phyloP scores from a whole-genome alignment of 140 eudicot genomes.

The Senecio squalidus region DNA sequence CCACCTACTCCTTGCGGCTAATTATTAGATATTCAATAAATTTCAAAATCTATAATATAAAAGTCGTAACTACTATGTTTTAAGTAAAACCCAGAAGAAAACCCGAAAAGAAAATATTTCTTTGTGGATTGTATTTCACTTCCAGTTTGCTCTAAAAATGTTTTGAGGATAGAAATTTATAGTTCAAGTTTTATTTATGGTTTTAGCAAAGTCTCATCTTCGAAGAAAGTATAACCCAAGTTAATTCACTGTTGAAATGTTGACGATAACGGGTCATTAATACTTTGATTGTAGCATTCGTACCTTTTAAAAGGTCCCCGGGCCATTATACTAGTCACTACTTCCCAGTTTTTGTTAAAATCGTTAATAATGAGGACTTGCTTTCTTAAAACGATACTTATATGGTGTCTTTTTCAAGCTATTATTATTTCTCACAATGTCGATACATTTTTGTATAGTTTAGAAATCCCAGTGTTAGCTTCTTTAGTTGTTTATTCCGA shows the following conservation, averaged over 20 bases:
- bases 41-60: not conserved
- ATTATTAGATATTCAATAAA: constrained; percentile 5
- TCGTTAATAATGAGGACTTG: constrained; percentile 6
- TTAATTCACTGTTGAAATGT: not conserved
- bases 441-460: not conserved
- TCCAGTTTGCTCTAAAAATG: no score
- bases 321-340: constrained; percentile 11
- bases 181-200: not conserved
- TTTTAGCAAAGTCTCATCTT: not conserved
- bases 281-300: not conserved
- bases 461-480: constrained; percentile 13
- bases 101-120: not conserved
- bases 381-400: constrained; percentile 6
- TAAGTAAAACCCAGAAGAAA: not conserved
- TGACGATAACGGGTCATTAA: not conserved
- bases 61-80: not conserved
- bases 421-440: constrained; percentile 9
- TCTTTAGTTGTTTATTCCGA: constrained; percentile 16
- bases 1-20: constrained; percentile 10
- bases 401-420: constrained; percentile 13
- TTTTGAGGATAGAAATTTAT: not conserved
- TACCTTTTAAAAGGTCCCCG: not conserved
- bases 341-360: constrained; percentile 4
- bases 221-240: not conserved
- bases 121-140: not conserved